Conservation (phyloP, 2,329 filamentous ascomycete genomes). For the Cryphonectria japonica region DNA sequence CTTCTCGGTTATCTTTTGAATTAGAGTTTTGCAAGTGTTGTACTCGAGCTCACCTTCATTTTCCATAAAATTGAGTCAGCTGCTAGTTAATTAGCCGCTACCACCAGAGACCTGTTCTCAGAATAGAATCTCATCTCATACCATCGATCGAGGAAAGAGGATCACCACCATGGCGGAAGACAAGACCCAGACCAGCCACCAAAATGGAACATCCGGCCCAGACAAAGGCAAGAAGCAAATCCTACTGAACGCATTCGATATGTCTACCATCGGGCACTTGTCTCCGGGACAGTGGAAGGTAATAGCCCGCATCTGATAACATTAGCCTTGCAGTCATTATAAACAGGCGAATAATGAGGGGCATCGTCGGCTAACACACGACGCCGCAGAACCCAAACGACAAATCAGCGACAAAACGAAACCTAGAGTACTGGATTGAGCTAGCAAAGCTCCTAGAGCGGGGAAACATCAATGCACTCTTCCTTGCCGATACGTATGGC, state of each 20-base stretch:
- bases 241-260: slow-evolving; percentile 67
- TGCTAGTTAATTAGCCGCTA: not conserved
- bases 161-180: slow-evolving; percentile 19
- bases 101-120: not conserved
- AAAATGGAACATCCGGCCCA: slow-evolving; percentile 18
- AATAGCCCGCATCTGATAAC: slow-evolving; percentile 18
- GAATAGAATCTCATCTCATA: not conserved
- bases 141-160: not conserved
- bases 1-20: not conserved
- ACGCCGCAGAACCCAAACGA: slow-evolving; percentile 59
- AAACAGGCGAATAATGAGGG: not conserved
- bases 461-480: slow-evolving; percentile 66
- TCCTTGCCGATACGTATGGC: slow-evolving; percentile 68
- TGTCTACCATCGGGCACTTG: slow-evolving; percentile 67
- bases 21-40: not conserved
- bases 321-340: not conserved
- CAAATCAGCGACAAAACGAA: slow-evolving; percentile 62
- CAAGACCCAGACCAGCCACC: not conserved
- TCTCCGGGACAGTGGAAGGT: slow-evolving; percentile 71
- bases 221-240: slow-evolving; percentile 54
- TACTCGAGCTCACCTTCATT: not conserved
- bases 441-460: slow-evolving; percentile 64
- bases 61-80: not conserved
- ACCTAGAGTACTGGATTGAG: slow-evolving; percentile 65
- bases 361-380: not conserved